phyloP scores from a whole-genome alignment of 2,329 filamentous ascomycete genomes.

The Aspergillus sp. region DNA sequence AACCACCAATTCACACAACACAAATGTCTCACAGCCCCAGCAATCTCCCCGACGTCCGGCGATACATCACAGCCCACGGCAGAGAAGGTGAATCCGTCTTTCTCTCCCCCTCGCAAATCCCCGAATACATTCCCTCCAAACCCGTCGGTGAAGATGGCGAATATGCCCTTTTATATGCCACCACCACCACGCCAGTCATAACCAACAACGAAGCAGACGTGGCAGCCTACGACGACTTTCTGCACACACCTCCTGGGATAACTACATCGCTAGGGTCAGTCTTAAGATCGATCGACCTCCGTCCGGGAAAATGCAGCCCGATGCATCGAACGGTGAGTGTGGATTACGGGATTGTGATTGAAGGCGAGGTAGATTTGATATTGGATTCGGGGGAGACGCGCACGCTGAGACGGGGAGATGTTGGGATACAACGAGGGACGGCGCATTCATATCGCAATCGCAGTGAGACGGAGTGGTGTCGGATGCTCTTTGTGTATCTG shows the following conservation, averaged over 20 bases:
- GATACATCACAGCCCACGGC: conserved; percentile 36
- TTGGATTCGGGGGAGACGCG: conserved; percentile 31
- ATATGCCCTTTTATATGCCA: conserved; percentile 26
- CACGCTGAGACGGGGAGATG: conserved; percentile 29
- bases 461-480: conserved; percentile 21
- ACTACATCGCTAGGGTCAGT: conserved; percentile 26
- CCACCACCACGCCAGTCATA: conserved; percentile 20
- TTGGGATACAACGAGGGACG: conserved; percentile 28
- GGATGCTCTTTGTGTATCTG: conserved; percentile 28
- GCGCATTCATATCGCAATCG: conserved; percentile 26
- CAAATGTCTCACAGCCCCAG: conserved; percentile 13
- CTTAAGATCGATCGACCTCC: conserved; percentile 29
- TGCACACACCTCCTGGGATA: conserved; percentile 29
- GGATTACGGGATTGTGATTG: conserved; percentile 34
- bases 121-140: conserved; percentile 26
- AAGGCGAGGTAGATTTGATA: conserved; percentile 32
- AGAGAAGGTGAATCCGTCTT: conserved; percentile 33
- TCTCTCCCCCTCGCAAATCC: conserved; percentile 26
- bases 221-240: conserved; percentile 26
- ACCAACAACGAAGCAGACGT: conserved; percentile 29
- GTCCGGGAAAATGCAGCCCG: conserved; percentile 25
- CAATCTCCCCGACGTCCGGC: conserved; percentile 27
- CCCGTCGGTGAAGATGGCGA: conserved; percentile 24
- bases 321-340: conserved; percentile 36
- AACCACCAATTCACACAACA: neutral